Base-by-base conservation (phyloP, 257 asterid species). In the Plectranthus barbatus region DNA sequence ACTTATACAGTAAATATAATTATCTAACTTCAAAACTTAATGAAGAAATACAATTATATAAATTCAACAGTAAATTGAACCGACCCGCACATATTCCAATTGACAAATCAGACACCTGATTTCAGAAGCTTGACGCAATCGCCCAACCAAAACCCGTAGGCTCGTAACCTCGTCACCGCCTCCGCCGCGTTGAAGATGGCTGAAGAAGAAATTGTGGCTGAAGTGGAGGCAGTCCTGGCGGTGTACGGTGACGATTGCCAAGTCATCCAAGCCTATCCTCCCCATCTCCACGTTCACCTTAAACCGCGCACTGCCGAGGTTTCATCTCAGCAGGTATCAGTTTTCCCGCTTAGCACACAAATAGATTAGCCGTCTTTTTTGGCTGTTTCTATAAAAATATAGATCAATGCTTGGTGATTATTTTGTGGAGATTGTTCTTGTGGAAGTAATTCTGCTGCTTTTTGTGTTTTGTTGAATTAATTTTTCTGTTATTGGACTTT, bases 271-370 rank as follows among this genome's bases (percentile, higher is more conserved):
- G 20, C 75, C 39, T 86, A 70, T 67, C 96, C 95, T 60, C 94
- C 92, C 7, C 81, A 80, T 65, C 83, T 91, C 64, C 92, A 65
- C 68, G 77, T 88, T 45, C 95, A 82, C 75, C 85, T 91, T 48
- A 80, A 71, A 65, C 98, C 96, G 45, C 95, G 96, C 40, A 91
- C 98, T 7, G 98, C 96, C 72, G 96, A 83, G 13, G 79, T 83
- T 59, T 84, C 88, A 60, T 86, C 95, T 70, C 88, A 86, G 67
- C 96, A 91, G 94, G 97, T 81, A 54, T 29, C 42, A 11, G 56
- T 40, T 60, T 61, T 42, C 24, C 10, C 34, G 53, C 29, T 10
- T 2, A 12, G 18, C 24, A 2, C 57, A 9, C 13, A 11, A 21
- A 55, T 15, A 46, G 23, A 17, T 29, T 4, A 37, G 11, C 15